Evolutionary conservation across 306 rosid genomes (phyloP).

Genomic region (Prunus mume): DNA sequence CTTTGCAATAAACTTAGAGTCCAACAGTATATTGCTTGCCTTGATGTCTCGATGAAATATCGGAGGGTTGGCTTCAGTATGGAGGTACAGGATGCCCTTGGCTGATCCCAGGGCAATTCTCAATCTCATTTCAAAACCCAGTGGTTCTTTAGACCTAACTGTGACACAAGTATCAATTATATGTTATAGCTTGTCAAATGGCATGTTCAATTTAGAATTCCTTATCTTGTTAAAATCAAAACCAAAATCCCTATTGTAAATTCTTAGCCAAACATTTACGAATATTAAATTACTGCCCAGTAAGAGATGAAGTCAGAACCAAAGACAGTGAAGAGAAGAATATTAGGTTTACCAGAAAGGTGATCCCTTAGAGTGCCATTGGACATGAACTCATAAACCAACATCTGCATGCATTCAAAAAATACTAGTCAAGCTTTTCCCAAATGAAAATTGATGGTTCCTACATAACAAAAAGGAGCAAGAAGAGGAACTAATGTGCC

Average conservation of each 20-base stretch:
- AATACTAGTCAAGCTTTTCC: constrained; percentile 12
- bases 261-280: neutral
- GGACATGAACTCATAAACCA: constrained; percentile 89
- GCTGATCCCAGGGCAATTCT: constrained; percentile 78
- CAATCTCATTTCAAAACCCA: constrained; percentile 67
- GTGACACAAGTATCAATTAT: constrained; percentile 27
- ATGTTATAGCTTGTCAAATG: constrained; percentile 4
- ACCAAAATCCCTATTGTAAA: neutral
- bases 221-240: neutral
- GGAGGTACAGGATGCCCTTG: constrained; percentile 87
- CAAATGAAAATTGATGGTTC: constrained; percentile 9
- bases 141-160: constrained; percentile 55
- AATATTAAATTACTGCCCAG: neutral
- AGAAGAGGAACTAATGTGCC: neutral
- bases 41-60: constrained; percentile 94
- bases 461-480: neutral
- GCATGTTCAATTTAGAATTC: constrained; percentile 6
- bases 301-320: neutral
- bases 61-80: constrained; percentile 97
- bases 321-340: constrained; percentile 11
- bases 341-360: constrained; percentile 66
- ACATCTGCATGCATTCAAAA: constrained; percentile 68
- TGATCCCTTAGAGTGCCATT: constrained; percentile 89
- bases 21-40: constrained; percentile 92
- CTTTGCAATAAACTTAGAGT: constrained; percentile 59